Evolutionary conservation across 495 filamentous ascomycete genomes (phyloP).

Genomic region (Bryoglossum gracile): DNA sequence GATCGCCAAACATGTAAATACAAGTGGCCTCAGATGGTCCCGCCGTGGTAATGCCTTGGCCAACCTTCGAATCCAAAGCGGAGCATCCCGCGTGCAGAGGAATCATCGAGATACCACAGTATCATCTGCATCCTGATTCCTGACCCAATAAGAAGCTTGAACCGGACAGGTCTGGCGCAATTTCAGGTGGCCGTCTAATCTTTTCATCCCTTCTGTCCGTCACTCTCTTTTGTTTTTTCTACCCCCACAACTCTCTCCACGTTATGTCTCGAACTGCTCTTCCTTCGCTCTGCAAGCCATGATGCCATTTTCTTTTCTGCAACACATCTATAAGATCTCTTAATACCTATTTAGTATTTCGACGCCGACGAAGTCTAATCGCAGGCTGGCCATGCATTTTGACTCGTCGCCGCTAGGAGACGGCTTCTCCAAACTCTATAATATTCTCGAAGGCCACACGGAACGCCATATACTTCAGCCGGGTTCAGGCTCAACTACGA

Average conservation of each 20-base stretch:
- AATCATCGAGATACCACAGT: too few relatives aligned
- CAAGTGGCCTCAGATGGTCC: constrained; percentile 11
- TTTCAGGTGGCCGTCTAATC: neutral
- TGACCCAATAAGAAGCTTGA: neutral
- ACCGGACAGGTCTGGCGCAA: neutral
- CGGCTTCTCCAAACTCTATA: constrained; percentile 2
- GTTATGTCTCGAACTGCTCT: neutral
- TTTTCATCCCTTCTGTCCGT: neutral
- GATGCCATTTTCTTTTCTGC: constrained; percentile 18
- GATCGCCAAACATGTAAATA: constrained; percentile 14
- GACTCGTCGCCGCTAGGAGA: constrained; percentile 22
- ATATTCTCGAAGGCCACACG: constrained; percentile 11
- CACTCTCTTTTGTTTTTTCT: neutral
- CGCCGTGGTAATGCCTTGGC: constrained; percentile 13
- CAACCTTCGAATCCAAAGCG: neutral
- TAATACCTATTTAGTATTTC: neutral
- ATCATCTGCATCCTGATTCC: too few relatives aligned
- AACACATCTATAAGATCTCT: too few relatives aligned
- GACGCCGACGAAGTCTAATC: neutral
- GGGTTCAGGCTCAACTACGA: neutral
- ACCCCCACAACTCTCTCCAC: neutral
- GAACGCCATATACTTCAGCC: too few relatives aligned
- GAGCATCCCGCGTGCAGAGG: too few relatives aligned
- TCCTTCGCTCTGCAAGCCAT: constrained; percentile 20
- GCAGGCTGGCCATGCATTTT: neutral